Conservation (phyloP, 176 grass and related monocot genomes). For the Ensete glaucum region DNA sequence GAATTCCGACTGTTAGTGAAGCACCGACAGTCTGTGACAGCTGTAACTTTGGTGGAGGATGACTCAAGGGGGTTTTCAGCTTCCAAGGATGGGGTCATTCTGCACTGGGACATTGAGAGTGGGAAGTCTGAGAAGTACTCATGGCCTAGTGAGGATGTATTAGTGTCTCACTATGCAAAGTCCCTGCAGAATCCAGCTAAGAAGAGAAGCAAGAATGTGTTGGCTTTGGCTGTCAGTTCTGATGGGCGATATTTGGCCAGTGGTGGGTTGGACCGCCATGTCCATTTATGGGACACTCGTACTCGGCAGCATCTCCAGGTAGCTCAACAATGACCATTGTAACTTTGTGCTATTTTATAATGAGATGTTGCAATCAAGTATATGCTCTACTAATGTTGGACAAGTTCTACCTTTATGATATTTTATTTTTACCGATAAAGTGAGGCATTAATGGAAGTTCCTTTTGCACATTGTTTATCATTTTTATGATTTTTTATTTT, state of each 20-base stretch:
- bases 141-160: slow-evolving; percentile 66
- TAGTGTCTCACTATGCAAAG: slow-evolving; percentile 72
- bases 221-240: slow-evolving; percentile 66
- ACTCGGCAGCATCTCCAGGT: slow-evolving; percentile 74
- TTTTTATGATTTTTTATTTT: too few species aligned
- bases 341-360: too few species aligned
- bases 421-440: too few species aligned
- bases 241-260: slow-evolving; percentile 66
- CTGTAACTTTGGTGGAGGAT: slow-evolving; percentile 56
- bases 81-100: slow-evolving; percentile 70
- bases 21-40: slow-evolving; percentile 63
- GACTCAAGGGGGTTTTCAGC: slow-evolving; percentile 66
- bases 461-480: too few species aligned
- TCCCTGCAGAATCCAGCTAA: slow-evolving; percentile 30
- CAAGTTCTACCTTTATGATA: too few species aligned
- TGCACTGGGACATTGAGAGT: slow-evolving; percentile 74
- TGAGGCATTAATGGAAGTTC: too few species aligned
- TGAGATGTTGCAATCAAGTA: too few species aligned
- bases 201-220: slow-evolving; percentile 62
- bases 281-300: slow-evolving; percentile 84
- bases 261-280: slow-evolving; percentile 69
- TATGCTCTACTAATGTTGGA: too few species aligned
- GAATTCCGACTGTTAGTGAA: slow-evolving; percentile 53
- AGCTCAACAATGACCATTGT: background rate
- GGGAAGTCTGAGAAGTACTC: slow-evolving; percentile 66